A percentile compares a stretch with the other conserved stretches of the same genome.
phyloP scores from a whole-genome alignment of 2,329 filamentous ascomycete species.

The Amauroascus niger region DNA sequence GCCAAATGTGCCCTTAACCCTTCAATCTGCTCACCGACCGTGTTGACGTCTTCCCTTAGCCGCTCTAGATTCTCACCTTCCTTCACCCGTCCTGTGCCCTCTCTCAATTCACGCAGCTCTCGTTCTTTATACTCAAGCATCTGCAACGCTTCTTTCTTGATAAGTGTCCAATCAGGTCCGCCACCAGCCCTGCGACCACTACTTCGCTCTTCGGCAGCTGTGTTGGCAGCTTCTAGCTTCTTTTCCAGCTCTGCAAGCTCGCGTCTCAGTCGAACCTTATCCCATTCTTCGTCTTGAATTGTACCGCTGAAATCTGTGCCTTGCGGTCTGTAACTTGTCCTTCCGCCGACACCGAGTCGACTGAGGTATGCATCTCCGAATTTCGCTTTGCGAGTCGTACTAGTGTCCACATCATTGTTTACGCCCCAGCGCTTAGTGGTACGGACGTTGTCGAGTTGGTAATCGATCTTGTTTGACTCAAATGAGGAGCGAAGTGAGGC shows the following conservation, averaged over 20 bases:
- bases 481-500: slow-evolving; percentile 85
- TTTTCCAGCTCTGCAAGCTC: slow-evolving; percentile 81
- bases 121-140: slow-evolving; percentile 86
- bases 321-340: slow-evolving; percentile 66
- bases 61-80: slow-evolving; percentile 64
- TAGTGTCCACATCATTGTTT: slow-evolving; percentile 57
- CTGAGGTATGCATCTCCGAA: slow-evolving; percentile 96
- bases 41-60: slow-evolving; percentile 74
- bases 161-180: slow-evolving; percentile 74
- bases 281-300: slow-evolving; percentile 86
- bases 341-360: slow-evolving; percentile 65
- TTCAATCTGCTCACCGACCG: slow-evolving; percentile 89
- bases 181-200: slow-evolving; percentile 40
- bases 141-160: slow-evolving; percentile 90
- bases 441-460: slow-evolving; percentile 71
- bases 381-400: slow-evolving; percentile 84
- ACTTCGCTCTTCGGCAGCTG: slow-evolving; percentile 55
- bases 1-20: slow-evolving; percentile 75
- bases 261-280: slow-evolving; percentile 89
- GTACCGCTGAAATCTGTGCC: slow-evolving; percentile 85
- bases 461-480: slow-evolving; percentile 93
- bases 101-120: slow-evolving; percentile 63
- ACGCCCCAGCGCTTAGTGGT: slow-evolving; percentile 68
- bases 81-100: slow-evolving; percentile 46
- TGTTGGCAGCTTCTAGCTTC: slow-evolving; percentile 75